Conservation (phyloP, 2,329 filamentous ascomycete genomes). For the Sclerotinia sclerotiorum region DNA sequence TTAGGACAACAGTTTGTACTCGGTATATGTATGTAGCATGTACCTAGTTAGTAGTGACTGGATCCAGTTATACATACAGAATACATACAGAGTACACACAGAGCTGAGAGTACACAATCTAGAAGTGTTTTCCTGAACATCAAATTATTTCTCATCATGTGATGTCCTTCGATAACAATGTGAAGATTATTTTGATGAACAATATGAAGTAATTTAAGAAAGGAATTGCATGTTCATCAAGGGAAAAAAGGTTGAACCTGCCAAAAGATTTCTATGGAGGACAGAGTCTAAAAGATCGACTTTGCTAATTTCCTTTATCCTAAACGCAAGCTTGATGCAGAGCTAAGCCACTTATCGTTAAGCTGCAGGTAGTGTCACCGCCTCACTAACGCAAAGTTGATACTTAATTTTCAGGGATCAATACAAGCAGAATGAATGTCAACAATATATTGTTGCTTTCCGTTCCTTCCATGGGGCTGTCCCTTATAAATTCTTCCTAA, state of each 20-base stretch:
- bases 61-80: neutral
- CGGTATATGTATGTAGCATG: neutral
- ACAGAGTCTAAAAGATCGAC: neutral
- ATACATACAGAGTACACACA: too few species aligned
- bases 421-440: neutral
- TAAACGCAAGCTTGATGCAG: too few species aligned
- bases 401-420: neutral
- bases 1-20: neutral
- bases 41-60: neutral
- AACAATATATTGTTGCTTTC: neutral
- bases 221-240: neutral
- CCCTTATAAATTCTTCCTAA: neutral
- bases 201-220: neutral
- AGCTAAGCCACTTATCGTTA: neutral
- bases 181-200: neutral
- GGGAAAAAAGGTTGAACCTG: neutral
- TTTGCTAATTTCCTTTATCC: conserved; percentile 20
- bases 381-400: neutral
- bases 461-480: neutral
- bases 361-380: conserved; percentile 1
- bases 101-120: too few species aligned
- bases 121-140: too few species aligned
- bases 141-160: too few species aligned
- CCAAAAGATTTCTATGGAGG: neutral
- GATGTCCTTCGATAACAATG: conserved; percentile 8